Evolutionary conservation across 345 rosid species (phyloP), one percentile per base, ranked within the genome.

Genomic region (Arabidopsis thaliana): DNA sequence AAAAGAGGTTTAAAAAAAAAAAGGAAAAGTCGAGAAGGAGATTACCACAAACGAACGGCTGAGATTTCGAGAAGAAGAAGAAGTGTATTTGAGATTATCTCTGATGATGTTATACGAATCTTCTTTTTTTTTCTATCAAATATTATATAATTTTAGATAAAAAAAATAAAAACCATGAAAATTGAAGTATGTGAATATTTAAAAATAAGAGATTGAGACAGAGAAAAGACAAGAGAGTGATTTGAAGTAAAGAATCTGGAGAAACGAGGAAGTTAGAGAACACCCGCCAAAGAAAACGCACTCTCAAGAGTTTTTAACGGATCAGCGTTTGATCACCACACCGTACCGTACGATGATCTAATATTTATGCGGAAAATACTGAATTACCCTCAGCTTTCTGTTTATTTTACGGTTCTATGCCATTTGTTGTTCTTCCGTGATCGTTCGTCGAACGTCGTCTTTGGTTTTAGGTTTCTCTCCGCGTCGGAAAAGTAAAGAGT

Each of bases 41-140:
- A 36, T 45, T 9, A 71, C 71, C 76, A 38, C 10, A 77, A 77
- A 71, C 56, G n/a, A 71, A 77, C 76, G 80, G 80, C 38, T 64
- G 55, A 71, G 80, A 77, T 77, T 70, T 44, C 16, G 23, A 20
- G 20, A 61, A 61, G 24, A 9, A 23, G 53, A 30, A 59, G 42
- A 13, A 41, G 25, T 69, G 52, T 33, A 9, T 12, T 6, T 48
- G 59, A 25, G 59, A 65, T 44, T 56, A 30, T 46, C 42, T 57
- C 37, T 57, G 59, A 74, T 16, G 20, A 16, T 16, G 20, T 57
- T 16, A 20, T n/a, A 22, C 33, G 68, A 59, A 41, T 59, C 34
- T 67, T 51, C 2, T 53, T 62, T 20, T 10, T 14, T 57, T 32
- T 37, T 40, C 4, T 45, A 56, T 23, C 10, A n/a, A 10, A 53